Evolutionary conservation across 345 rosid genomes (phyloP).

Genomic region (Cochlearia excelsa): DNA sequence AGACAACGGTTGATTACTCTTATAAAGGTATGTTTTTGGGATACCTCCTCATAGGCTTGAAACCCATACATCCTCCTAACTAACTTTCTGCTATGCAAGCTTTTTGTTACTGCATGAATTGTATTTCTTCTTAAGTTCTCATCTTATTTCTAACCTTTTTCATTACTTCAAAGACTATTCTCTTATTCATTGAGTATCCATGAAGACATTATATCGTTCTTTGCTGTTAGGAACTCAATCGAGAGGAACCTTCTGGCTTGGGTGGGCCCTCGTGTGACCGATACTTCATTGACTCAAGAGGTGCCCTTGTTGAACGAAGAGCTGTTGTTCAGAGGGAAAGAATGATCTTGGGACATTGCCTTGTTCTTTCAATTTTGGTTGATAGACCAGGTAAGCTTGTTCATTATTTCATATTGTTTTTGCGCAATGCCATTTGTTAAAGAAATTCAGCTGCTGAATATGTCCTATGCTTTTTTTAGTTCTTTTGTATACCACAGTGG

Average conservation of each 20-base stretch:
- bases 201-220: not conserved
- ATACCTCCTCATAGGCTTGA: conserved; percentile 11
- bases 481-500: conserved; percentile 2
- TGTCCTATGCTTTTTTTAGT: conserved; percentile 11
- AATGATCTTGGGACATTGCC: conserved; percentile 83
- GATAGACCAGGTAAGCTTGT: conserved; percentile 72
- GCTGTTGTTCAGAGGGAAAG: conserved; percentile 87
- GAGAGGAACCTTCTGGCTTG: conserved; percentile 87
- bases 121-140: conserved; percentile 1
- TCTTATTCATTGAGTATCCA: conserved; percentile 1
- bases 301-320: conserved; percentile 80
- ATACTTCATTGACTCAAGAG: conserved; percentile 80
- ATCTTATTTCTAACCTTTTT: not conserved
- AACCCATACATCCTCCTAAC: not conserved
- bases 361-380: conserved; percentile 76
- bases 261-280: conserved; percentile 85
- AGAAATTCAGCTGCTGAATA: conserved; percentile 15
- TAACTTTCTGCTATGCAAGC: conserved; percentile 1
- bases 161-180: not conserved
- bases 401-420: not conserved
- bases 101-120: conserved; percentile 4
- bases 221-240: conserved; percentile 74
- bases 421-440: conserved; percentile 1
- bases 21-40: conserved; percentile 56
- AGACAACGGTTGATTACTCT: conserved; percentile 73